Percentiles rank a stretch among this genome's conserved stretches.
Conservation (phyloP, 2,329 filamentous ascomycete genomes). For the Colletotrichum musae region DNA sequence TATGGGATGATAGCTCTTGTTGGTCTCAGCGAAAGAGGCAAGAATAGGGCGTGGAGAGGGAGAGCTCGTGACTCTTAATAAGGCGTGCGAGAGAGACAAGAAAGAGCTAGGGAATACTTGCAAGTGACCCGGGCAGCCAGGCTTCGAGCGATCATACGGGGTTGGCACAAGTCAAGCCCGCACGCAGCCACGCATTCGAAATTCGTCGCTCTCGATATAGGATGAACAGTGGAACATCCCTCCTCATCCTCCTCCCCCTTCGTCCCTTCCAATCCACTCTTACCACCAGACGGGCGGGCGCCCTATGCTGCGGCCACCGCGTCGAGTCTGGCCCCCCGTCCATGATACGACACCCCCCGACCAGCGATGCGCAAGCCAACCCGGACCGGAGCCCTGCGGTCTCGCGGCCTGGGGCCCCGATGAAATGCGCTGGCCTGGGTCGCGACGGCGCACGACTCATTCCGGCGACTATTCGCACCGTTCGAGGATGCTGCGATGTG, state of each 20-base stretch:
- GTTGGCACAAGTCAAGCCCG: background rate
- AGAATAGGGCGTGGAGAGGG: too few species aligned
- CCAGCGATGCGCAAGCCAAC: background rate
- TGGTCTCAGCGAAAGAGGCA: background rate
- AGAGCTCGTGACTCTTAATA: too few species aligned
- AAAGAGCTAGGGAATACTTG: slow-evolving; percentile 12
- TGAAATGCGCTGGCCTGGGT: background rate
- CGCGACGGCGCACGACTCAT: slow-evolving; percentile 18
- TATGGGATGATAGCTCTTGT: background rate
- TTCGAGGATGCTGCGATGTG: slow-evolving; percentile 4
- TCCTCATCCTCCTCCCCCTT: too few species aligned
- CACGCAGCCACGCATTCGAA: background rate
- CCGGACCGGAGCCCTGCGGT: background rate
- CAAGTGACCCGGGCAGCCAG: background rate
- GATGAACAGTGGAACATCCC: background rate
- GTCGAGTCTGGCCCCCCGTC: too few species aligned
- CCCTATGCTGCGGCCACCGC: too few species aligned
- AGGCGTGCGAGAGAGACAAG: background rate
- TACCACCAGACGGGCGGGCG: too few species aligned
- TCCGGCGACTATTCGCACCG: background rate
- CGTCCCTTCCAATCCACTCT: too few species aligned
- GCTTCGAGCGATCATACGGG: background rate
- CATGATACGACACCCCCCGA: too few species aligned
- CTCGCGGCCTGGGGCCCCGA: background rate
- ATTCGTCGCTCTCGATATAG: background rate